Base-by-base conservation (phyloP, 495 filamentous ascomycete genomes). In the Talaromyces nanjingensis region DNA sequence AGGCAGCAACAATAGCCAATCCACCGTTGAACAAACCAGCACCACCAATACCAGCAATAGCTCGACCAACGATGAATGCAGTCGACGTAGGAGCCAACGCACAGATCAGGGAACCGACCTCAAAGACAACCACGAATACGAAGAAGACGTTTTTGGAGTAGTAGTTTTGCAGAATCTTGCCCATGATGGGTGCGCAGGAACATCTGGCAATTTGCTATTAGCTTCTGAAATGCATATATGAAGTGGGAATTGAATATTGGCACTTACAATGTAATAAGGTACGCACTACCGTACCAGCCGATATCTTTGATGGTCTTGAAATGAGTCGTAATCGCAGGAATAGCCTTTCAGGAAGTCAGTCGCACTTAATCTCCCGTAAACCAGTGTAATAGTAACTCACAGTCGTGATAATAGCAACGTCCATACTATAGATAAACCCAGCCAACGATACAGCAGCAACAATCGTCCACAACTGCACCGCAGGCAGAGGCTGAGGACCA, bases 31-130 rank as follows among this genome's bases (percentile, higher is more conserved):
- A 64, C 9, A 74, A 37, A n/a, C 74, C 72, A n/a, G 70, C 65
- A 2, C 66, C 79, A 6, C 90, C 91, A 24, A 91, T 69, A n/a
- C 91, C 91, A 31, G 89, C 87, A 47, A 93, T 76, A 29, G 91
- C 90, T 45, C 91, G 83, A 5, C 91, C 91, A 60, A 92, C 69
- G 65, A 93, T 92, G 33, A 93, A 79, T n/a, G 83, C 80, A 5
- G 78, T 76, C 8, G 86, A 90, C 62, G 75, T 85, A 8, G 87
- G 85, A 2, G 91, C 87, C 1, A 84, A 82, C 20, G 82, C 90
- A 69, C 89, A 93, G 64, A 93, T 77, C 14, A 89, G 72, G 39
- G 81, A 86, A 18, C 91, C 91, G 45, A 91, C 64, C 65, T 92
- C 90, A 70, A 93, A 93, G 64, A 93, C 70, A 61, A 71, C 68